phyloP scores from a whole-genome alignment of 371 early-diverging fungal species.

The Blakeslea trispora region DNA sequence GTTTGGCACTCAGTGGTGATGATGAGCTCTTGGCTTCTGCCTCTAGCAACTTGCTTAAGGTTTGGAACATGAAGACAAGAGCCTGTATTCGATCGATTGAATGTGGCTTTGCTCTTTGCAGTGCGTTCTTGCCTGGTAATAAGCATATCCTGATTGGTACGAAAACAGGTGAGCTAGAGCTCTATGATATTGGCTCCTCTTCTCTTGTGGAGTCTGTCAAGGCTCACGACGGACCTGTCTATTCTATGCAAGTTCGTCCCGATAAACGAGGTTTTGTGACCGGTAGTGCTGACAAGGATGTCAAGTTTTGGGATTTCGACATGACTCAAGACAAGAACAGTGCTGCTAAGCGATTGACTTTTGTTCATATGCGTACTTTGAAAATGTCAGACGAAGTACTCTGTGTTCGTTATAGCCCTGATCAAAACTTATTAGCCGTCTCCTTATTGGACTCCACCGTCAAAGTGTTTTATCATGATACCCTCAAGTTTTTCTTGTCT shows the following conservation, averaged over 20 bases:
- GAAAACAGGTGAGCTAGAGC: slow-evolving; percentile 83
- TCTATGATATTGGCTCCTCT: slow-evolving; percentile 86
- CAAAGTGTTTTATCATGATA: slow-evolving; percentile 94
- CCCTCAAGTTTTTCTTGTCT: slow-evolving; percentile 94
- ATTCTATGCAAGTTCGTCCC: slow-evolving; percentile 85
- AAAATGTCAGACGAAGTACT: slow-evolving; percentile 94
- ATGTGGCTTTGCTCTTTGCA: slow-evolving; percentile 84
- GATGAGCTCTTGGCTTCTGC: slow-evolving; percentile 86
- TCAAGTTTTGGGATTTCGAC: slow-evolving; percentile 96
- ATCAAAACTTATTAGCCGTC: slow-evolving; percentile 87
- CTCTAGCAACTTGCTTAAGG: slow-evolving; percentile 75
- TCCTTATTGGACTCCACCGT: slow-evolving; percentile 92
- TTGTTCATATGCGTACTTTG: slow-evolving; percentile 87
- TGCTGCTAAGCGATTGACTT: slow-evolving; percentile 62
- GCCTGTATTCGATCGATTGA: slow-evolving; percentile 86
- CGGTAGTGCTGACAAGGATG: slow-evolving; percentile 92
- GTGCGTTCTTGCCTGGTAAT: slow-evolving; percentile 90
- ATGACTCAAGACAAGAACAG: slow-evolving; percentile 43
- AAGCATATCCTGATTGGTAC: slow-evolving; percentile 89
- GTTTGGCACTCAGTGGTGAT: slow-evolving; percentile 83
- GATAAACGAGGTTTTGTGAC: slow-evolving; percentile 89
- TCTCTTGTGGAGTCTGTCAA: slow-evolving; percentile 79
- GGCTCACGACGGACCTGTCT: slow-evolving; percentile 89
- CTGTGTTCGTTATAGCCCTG: slow-evolving; percentile 81
- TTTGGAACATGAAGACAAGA: slow-evolving; percentile 87